These are phyloP conservation scores for Zasmidium angulare DNA, from an alignment of 2,329 filamentous ascomycete species.

Conservation along the genomic window DNA sequence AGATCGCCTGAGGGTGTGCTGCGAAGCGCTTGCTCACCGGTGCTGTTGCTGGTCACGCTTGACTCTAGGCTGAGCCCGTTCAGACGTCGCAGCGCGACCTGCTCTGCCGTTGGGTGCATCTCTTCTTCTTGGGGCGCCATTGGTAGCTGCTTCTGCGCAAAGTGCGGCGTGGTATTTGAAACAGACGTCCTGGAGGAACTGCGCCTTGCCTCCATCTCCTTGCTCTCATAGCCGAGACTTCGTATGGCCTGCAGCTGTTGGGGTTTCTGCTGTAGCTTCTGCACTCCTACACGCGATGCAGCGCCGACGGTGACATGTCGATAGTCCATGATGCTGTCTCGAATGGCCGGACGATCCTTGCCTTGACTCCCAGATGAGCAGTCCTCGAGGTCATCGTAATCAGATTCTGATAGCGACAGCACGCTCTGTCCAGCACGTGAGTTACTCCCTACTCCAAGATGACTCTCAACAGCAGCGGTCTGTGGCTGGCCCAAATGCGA, in stretches of 20 bases:
- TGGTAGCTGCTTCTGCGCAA: background rate
- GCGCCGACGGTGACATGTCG: conserved; percentile 18
- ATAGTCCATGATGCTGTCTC: conserved; percentile 24
- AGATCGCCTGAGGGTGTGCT: conserved; percentile 6
- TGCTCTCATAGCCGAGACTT: conserved; percentile 3
- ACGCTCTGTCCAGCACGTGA: conserved; percentile 15
- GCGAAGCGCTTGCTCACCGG: conserved; percentile 9
- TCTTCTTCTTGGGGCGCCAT: background rate
- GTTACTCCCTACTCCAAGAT: conserved; percentile 8
- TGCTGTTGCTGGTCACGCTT: conserved; percentile 10
- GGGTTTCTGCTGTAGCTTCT: conserved; percentile 16
- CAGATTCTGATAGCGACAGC: conserved; percentile 18
- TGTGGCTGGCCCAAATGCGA: conserved; percentile 15
- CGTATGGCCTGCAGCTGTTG: background rate
- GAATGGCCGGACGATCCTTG: conserved; percentile 17
- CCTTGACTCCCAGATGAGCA: conserved; percentile 2
- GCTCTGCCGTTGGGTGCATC: conserved; percentile 5
- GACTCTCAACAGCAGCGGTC: background rate
- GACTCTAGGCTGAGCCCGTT: conserved; percentile 19
- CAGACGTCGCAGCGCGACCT: conserved; percentile 15
- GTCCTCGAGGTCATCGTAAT: conserved; percentile 11
- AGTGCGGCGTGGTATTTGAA: background rate
- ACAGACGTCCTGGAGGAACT: conserved; percentile 2
- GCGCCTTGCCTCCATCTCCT: conserved; percentile 8
- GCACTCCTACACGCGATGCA: conserved; percentile 19